These are phyloP conservation scores for Phoenix dactylifera DNA, from an alignment of 176 grass and related monocot species.

Conservation along the genomic window DNA sequence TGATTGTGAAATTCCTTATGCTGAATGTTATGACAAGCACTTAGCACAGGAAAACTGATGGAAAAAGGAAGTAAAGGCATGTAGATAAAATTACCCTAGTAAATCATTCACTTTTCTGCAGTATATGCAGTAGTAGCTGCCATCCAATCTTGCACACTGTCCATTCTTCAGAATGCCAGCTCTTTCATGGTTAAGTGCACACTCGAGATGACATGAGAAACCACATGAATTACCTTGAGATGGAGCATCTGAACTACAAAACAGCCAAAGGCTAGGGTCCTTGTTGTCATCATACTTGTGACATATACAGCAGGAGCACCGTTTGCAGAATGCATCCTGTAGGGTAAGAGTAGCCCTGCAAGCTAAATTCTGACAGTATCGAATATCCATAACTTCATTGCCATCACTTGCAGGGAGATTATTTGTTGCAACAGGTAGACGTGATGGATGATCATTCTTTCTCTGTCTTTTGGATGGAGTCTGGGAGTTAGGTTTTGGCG, in stretches of 20 bases:
- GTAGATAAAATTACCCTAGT: constrained; percentile 54
- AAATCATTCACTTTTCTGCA: constrained; percentile 86
- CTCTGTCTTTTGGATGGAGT: constrained; percentile 59
- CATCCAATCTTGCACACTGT: constrained; percentile 60
- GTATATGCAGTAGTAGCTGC: constrained; percentile 66
- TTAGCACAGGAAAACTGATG: too few species aligned
- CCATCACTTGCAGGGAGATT: constrained; percentile 33
- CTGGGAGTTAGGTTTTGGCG: constrained; percentile 37
- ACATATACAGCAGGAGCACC: constrained; percentile 97
- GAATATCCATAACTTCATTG: constrained; percentile 21
- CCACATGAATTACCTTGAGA: constrained; percentile 65
- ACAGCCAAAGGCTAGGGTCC: constrained; percentile 88
- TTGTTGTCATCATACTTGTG: constrained; percentile 91
- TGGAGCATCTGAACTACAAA: constrained; percentile 49
- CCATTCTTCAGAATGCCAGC: constrained; percentile 49
- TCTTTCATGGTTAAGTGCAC: constrained; percentile 78
- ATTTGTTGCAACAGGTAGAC: constrained; percentile 31
- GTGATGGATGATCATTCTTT: constrained; percentile 69
- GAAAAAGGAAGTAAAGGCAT: constrained; percentile 3
- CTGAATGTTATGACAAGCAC: too few species aligned
- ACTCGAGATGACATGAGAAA: constrained; percentile 89
- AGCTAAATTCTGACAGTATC: constrained; percentile 73
- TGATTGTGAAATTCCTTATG: too few species aligned
- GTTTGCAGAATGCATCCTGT: constrained; percentile 76
- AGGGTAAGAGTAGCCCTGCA: constrained; percentile 63